These are phyloP conservation scores for Pseudogymnoascus sp. DNA, from an alignment of 2,329 filamentous ascomycete genomes.

Conservation along the genomic window DNA sequence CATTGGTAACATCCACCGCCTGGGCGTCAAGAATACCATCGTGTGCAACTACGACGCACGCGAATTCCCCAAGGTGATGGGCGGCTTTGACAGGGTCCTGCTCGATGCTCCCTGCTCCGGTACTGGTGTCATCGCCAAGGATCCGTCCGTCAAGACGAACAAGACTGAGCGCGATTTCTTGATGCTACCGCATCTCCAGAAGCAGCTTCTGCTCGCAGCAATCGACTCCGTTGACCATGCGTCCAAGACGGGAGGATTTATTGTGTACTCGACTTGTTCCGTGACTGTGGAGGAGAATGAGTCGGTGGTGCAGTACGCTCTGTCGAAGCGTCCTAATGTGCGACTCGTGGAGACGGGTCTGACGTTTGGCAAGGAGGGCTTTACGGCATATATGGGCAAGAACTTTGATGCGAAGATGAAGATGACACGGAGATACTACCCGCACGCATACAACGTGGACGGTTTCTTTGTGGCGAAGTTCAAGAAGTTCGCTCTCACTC, in stretches of 20 bases:
- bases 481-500: constrained; percentile 80
- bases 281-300: constrained; percentile 94
- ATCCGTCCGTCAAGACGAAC: constrained; percentile 95
- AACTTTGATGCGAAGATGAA: constrained; percentile 80
- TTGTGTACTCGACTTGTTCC: constrained; percentile 95
- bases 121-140: constrained; percentile 95
- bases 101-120: constrained; percentile 94
- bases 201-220: constrained; percentile 84
- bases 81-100: constrained; percentile 89
- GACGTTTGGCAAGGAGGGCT: constrained; percentile 85
- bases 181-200: constrained; percentile 85
- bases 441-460: constrained; percentile 89
- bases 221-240: constrained; percentile 92
- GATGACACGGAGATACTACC: constrained; percentile 79
- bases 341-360: constrained; percentile 87
- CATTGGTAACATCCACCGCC: constrained; percentile 94
- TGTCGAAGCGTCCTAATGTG: constrained; percentile 87
- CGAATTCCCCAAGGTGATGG: constrained; percentile 89
- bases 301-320: constrained; percentile 85
- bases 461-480: constrained; percentile 98
- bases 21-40: constrained; percentile 88
- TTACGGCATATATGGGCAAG: constrained; percentile 86
- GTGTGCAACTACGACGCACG: constrained; percentile 94
- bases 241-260: constrained; percentile 86
- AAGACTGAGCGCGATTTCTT: constrained; percentile 96